phyloP scores from a whole-genome alignment of 441 rosid genomes.

The Populus tomentosa region DNA sequence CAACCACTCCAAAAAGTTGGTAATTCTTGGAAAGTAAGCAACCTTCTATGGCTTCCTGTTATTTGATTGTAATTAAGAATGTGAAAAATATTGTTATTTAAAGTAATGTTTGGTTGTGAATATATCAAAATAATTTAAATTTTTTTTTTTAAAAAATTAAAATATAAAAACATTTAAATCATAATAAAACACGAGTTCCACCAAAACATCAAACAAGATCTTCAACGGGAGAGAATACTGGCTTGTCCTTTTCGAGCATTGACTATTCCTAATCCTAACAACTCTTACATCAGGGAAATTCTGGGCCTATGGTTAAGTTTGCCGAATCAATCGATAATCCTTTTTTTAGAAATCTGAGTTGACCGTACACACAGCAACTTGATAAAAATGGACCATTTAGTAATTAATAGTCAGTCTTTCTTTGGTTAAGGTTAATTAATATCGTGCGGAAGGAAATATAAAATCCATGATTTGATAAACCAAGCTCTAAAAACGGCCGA shows the following conservation, averaged over 20 bases:
- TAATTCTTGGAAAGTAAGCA: slow-evolving; percentile 2
- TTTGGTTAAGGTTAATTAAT: no score
- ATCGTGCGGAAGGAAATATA: no score
- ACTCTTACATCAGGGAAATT: background rate
- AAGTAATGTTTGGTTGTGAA: no score
- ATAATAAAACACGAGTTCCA: no score
- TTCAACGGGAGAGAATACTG: background rate
- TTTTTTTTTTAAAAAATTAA: no score
- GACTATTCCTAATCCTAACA: background rate
- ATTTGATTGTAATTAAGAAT: no score
- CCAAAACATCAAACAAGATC: background rate
- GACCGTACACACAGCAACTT: background rate
- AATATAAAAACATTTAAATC: no score
- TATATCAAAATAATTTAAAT: no score
- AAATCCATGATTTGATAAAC: background rate
- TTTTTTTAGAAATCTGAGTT: background rate
- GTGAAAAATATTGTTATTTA: no score
- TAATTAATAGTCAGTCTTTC: no score
- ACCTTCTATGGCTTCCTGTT: background rate
- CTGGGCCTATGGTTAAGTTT: no score
- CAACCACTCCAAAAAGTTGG: slow-evolving; percentile 15
- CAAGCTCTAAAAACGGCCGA: background rate
- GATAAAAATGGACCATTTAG: background rate
- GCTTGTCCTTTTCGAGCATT: background rate
- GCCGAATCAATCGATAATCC: background rate